These are phyloP conservation scores for Prunus dulcis DNA, from an alignment of 306 rosid genomes.

Conservation along the genomic window DNA sequence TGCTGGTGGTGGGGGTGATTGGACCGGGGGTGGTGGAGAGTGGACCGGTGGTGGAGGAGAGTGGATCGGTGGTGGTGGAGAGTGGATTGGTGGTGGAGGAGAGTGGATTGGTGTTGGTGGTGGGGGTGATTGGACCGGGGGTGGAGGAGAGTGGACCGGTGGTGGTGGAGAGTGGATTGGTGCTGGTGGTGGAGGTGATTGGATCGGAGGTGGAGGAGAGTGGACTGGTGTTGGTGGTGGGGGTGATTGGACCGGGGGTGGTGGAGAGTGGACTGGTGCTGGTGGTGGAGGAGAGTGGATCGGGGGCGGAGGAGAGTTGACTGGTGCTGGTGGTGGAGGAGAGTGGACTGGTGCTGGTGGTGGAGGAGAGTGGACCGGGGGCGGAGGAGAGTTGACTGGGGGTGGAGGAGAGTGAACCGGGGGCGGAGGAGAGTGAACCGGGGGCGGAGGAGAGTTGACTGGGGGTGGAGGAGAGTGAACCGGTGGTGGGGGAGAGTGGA, in stretches of 20 bases:
- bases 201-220: not conserved
- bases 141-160: not conserved
- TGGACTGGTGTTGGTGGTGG: accelerated
- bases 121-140: not conserved
- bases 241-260: not conserved
- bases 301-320: no score
- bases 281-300: no score
- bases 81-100: not conserved
- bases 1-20: not conserved
- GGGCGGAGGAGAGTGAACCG: accelerated
- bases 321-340: no score
- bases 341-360: no score
- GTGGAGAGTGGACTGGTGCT: not conserved
- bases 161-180: not conserved
- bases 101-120: not conserved
- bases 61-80: not conserved
- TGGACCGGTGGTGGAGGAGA: not conserved
- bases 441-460: no score
- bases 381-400: no score
- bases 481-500: no score
- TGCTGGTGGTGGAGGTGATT: no score
- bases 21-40: not conserved
- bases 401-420: no score
- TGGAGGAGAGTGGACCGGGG: no score
- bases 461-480: no score